These are phyloP conservation scores for Maudiozyma pseudohumilis DNA, from an alignment of 805 yeast species.

Conservation along the genomic window DNA sequence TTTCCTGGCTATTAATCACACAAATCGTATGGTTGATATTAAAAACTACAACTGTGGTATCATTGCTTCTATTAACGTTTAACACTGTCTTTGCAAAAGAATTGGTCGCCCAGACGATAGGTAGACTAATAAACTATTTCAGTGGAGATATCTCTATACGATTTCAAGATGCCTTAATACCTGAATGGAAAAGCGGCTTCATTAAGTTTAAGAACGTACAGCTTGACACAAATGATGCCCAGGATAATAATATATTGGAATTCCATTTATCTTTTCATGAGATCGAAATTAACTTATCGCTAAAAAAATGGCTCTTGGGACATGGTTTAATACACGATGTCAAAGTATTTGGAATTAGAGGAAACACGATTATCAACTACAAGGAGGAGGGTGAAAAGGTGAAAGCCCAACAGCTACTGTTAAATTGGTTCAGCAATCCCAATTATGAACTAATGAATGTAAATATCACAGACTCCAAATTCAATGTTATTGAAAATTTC, in stretches of 20 bases:
- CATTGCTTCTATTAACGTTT: slow-evolving; percentile 60
- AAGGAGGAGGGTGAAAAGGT: slow-evolving; percentile 40
- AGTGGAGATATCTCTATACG: slow-evolving; percentile 63
- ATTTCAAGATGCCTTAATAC: slow-evolving; percentile 84
- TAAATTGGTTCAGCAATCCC: slow-evolving; percentile 27
- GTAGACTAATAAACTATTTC: slow-evolving; percentile 58
- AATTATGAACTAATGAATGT: slow-evolving; percentile 37
- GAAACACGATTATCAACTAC: slow-evolving; percentile 39
- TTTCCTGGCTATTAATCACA: slow-evolving; percentile 84
- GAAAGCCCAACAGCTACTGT: slow-evolving; percentile 14
- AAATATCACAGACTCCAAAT: slow-evolving; percentile 25
- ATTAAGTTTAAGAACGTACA: slow-evolving; percentile 71
- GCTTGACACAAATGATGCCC: slow-evolving; percentile 36
- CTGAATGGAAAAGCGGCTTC: slow-evolving; percentile 83
- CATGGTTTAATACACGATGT: slow-evolving; percentile 73
- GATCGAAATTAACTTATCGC: slow-evolving; percentile 67
- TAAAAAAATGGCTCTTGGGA: slow-evolving; percentile 80
- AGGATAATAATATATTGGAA: slow-evolving; percentile 38
- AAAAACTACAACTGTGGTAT: slow-evolving; percentile 87
- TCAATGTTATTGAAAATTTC: slow-evolving; percentile 18
- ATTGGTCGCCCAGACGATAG: slow-evolving; percentile 69
- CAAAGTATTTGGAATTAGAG: slow-evolving; percentile 74
- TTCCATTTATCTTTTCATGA: slow-evolving; percentile 75
- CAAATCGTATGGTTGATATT: slow-evolving; percentile 68
- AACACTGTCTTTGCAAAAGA: slow-evolving; percentile 86